phyloP scores from a whole-genome alignment of 2,329 filamentous ascomycete species.

The Dactylellina cionopaga region DNA sequence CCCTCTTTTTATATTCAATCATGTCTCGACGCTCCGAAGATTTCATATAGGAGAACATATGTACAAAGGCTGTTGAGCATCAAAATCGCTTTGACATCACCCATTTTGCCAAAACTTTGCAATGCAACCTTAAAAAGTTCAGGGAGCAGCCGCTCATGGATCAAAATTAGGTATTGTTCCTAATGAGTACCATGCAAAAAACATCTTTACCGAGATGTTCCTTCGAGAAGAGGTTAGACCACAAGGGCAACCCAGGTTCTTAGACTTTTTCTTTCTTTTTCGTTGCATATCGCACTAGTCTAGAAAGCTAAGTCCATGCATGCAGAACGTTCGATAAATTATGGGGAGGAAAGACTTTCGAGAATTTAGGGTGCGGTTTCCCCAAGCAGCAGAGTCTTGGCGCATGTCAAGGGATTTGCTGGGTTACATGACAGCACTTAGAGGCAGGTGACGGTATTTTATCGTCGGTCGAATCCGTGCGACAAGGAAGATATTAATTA shows the following conservation, averaged over 20 bases:
- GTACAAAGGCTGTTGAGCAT: slow-evolving; percentile 17
- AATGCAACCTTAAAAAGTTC: slow-evolving; percentile 48
- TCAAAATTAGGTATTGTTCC: neutral
- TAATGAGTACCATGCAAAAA: slow-evolving; percentile 8
- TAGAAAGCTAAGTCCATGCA: neutral
- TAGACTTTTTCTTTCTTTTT: slow-evolving; percentile 13
- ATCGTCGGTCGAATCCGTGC: slow-evolving; percentile 5
- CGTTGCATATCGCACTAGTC: slow-evolving; percentile 2
- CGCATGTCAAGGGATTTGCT: slow-evolving; percentile 27
- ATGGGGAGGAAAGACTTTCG: neutral
- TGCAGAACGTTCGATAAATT: slow-evolving; percentile 1
- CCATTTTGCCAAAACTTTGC: slow-evolving; percentile 7
- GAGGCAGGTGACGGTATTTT: slow-evolving; percentile 32
- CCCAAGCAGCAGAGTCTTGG: slow-evolving; percentile 15
- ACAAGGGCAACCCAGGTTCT: slow-evolving; percentile 9
- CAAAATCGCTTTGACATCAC: slow-evolving; percentile 39
- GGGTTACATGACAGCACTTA: slow-evolving; percentile 35
- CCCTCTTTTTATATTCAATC: slow-evolving; percentile 41
- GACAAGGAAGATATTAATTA: slow-evolving; percentile 1
- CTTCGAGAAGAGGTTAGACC: neutral
- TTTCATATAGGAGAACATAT: neutral
- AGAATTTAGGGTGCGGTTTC: neutral
- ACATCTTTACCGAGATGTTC: slow-evolving; percentile 1
- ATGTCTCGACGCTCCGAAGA: neutral
- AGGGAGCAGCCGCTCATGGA: neutral